Conservation (phyloP, 345 rosid genomes). For the Melastoma malabathricum region DNA sequence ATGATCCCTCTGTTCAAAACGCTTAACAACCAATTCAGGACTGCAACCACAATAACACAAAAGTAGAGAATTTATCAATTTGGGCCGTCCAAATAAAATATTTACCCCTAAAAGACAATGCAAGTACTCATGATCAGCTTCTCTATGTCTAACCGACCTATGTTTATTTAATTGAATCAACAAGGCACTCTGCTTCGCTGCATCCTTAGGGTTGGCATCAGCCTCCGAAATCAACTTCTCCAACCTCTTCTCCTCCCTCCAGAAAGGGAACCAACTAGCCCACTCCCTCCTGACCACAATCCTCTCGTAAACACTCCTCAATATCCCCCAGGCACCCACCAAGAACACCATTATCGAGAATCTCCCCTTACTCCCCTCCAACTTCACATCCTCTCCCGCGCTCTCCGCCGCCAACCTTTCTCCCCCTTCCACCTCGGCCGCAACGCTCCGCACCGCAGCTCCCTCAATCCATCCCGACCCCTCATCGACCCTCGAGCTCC, state of each 20-base stretch:
- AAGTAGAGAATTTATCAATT: no score
- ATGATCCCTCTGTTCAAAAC: constrained; percentile 78
- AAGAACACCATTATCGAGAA: constrained; percentile 36
- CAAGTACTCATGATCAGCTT: no score
- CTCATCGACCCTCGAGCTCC: constrained; percentile 7
- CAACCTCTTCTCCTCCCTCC: no score
- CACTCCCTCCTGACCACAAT: constrained; percentile 13
- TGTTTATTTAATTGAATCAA: no score
- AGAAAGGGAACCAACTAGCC: no score
- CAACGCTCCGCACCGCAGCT: constrained; percentile 3
- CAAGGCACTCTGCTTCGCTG: no score
- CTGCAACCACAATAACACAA: constrained; percentile 17
- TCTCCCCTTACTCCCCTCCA: constrained; percentile 20
- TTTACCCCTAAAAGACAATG: no score
- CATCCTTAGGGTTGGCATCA: no score
- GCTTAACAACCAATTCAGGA: constrained; percentile 82
- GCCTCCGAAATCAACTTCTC: no score
- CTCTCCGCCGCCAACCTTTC: constrained; percentile 11
- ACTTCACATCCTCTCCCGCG: constrained; percentile 8
- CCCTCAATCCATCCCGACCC: constrained; percentile 5
- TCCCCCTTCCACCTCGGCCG: constrained; percentile 6
- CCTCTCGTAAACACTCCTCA: constrained; percentile 34
- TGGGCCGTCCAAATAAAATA: no score
- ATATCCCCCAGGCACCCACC: constrained; percentile 49
- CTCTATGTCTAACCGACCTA: no score